Evolutionary conservation across 2,329 filamentous ascomycete genomes (phyloP).

Genomic region (Stachybotrys chlorohalonatus): DNA sequence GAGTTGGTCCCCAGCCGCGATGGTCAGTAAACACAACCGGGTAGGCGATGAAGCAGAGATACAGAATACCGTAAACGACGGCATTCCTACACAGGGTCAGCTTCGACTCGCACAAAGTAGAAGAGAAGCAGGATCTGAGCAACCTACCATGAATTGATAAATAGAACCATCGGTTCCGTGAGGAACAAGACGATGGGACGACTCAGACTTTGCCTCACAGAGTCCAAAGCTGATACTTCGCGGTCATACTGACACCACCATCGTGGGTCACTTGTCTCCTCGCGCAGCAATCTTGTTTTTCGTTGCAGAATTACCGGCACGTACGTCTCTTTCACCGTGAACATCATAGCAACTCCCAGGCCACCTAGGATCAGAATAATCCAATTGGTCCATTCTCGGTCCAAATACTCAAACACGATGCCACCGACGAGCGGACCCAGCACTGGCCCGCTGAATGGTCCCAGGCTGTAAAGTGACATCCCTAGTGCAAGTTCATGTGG

Average conservation of each 20-base stretch:
- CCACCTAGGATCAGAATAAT: constrained; percentile 60
- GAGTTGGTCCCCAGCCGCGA: constrained; percentile 65
- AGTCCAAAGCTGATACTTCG: constrained; percentile 45
- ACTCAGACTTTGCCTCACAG: constrained; percentile 63
- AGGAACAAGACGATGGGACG: constrained; percentile 66
- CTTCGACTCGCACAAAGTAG: no score
- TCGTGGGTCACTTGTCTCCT: constrained; percentile 56
- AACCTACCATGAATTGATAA: constrained; percentile 28
- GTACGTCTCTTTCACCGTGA: constrained; percentile 60
- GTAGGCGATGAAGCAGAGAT: constrained; percentile 81
- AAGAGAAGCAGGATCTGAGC: background rate
- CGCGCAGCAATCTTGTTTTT: constrained; percentile 50
- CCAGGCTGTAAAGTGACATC: constrained; percentile 70
- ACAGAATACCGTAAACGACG: constrained; percentile 71
- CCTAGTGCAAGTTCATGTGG: constrained; percentile 67
- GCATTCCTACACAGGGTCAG: constrained; percentile 42
- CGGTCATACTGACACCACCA: constrained; percentile 72
- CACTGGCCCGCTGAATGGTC: constrained; percentile 62
- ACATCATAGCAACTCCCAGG: constrained; percentile 45
- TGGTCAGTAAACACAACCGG: constrained; percentile 64
- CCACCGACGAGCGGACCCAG: constrained; percentile 50
- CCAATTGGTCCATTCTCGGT: constrained; percentile 80
- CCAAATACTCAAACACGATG: constrained; percentile 55
- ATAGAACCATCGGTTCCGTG: constrained; percentile 66
- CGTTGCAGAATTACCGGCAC: constrained; percentile 57